A percentile compares a stretch with the other conserved stretches of the same genome.
Evolutionary conservation across 441 rosid species (phyloP).

Genomic region (Heliophila coronopifolia): DNA sequence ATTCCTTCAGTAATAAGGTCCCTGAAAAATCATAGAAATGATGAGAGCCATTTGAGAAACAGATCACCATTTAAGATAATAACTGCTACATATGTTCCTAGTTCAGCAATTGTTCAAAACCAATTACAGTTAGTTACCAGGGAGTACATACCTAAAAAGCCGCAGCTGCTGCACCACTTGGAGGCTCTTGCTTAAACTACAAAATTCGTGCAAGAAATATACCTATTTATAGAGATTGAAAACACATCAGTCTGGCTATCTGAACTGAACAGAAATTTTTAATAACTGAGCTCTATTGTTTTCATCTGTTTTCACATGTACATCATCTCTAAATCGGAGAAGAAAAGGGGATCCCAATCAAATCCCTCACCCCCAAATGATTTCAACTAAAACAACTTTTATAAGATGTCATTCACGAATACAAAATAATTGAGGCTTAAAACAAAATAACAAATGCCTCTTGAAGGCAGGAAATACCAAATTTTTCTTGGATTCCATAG

Average conservation of each 20-base stretch:
- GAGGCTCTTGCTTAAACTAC: slow-evolving; percentile 92
- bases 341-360: slow-evolving; percentile 3
- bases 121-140: slow-evolving; percentile 15
- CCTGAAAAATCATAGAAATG: slow-evolving; percentile 41
- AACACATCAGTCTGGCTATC: slow-evolving; percentile 24
- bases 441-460: slow-evolving; percentile 15
- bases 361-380: slow-evolving; percentile 4
- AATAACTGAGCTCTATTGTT: not conserved
- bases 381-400: slow-evolving; percentile 3
- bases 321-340: slow-evolving; percentile 12
- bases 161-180: slow-evolving; percentile 95
- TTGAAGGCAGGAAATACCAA: slow-evolving; percentile 51
- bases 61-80: not conserved
- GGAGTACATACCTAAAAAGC: slow-evolving; percentile 64
- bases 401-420: slow-evolving; percentile 10
- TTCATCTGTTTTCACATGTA: slow-evolving; percentile 10
- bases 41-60: slow-evolving; percentile 6
- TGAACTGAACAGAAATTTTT: slow-evolving; percentile 4
- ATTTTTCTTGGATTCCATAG: slow-evolving; percentile 81
- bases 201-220: slow-evolving; percentile 88
- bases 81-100: slow-evolving; percentile 1
- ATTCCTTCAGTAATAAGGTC: slow-evolving; percentile 87
- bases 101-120: not conserved
- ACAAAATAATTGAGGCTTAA: slow-evolving; percentile 6
- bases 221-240: slow-evolving; percentile 47